Base-by-base conservation (phyloP, 257 asterid genomes). In the Oldenlandia corymbosa region DNA sequence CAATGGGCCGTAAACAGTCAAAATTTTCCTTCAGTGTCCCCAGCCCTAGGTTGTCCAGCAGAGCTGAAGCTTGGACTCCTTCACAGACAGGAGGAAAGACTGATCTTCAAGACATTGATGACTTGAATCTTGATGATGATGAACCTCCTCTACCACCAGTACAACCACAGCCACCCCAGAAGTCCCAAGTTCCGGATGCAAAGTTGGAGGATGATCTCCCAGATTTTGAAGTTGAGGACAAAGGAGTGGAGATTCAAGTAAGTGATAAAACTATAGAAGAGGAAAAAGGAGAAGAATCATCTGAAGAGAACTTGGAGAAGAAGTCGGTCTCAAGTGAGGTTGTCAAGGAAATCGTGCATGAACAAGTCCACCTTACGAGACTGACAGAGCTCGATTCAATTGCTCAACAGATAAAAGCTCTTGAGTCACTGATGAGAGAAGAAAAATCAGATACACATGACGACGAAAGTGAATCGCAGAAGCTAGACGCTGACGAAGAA, bases 331-430 rank as follows among this genome's bases (percentile, higher is more conserved):
- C 94, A 11, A 73, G 88, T 62, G 98, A 84, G 83, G 93, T 83
- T 36, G 97, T 89, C 2, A 87, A 89, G 83, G 95, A 92, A 60
- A 78, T 89, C 16, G 91, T 92, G 37, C 86, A 85, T 0, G 95
- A 92, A 73, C 86, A 80, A 1, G 64, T 76, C 27, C 94, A 79
- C 55, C 52, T 76, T 63, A 77, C 69, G 17, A 76, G 98, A 68
- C 16, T 84, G 61, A 60, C 87, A 1, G 96, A 82, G 80, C 96
- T 91, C 13, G 96, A 91, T 60, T 72, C 91, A 5, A 88, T 88
- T 6, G 88, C 96, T 57, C 88, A 83, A 77, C 98, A 86, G 81
- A 91, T 91, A 31, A 86, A 88, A 72, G 95, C 92, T 12, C 95
- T 91, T 11, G 98, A 88, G 64, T 82, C 95, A 1, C 71, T 91